Base-by-base conservation (phyloP, 257 asterid species). In the Petrea volubilis region DNA sequence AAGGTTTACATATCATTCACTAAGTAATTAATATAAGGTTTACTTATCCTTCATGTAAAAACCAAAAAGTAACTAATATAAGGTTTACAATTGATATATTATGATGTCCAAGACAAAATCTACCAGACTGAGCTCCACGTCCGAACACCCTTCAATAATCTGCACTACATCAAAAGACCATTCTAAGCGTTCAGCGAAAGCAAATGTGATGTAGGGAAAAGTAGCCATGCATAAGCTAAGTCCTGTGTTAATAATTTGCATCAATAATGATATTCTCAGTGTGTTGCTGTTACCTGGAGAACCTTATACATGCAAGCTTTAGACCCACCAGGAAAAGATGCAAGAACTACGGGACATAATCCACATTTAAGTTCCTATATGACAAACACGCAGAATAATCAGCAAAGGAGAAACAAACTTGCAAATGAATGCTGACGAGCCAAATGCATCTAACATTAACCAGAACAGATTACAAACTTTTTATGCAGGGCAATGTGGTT, bases 301-400 rank as follows among this genome's bases (percentile, higher is more conserved):
- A 86, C 78, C 85, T 93, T 93, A 77, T 90, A 88, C 96, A 93
- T 77, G 84, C 97, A 93, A 64, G 97, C 97, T 79, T 90, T 92
- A 29, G 97, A 93, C 77, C 96, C 98, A 73, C 96, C 98, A 68
- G 96, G 83, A 68, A 84, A 70, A 52, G 96, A 80, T 57, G 85
- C 86, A 56, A 93, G 83, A 64, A 93, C 92, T 27, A 93, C 86
- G 66, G 98, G 98, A 64, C 91, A 84, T 47, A 85, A 82, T 40
- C 80, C 84, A 67, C 77, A 28, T 81, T 92, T 76, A 73, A 93
- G 88, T 78, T 93, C 96, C 98, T 93, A 59, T 46, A 64, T 36
- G 43, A 47, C 62, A 38, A 67, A 29, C 62, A 51, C 38, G 65
- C 13, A 70, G 72, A 67, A 71, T 20, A 67, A 49, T 64, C 56